A percentile compares a stretch with the other conserved stretches of the same genome.
These are phyloP conservation scores for Beauveria sp. DNA, from an alignment of 2,329 filamentous ascomycete species.

Conservation along the genomic window DNA sequence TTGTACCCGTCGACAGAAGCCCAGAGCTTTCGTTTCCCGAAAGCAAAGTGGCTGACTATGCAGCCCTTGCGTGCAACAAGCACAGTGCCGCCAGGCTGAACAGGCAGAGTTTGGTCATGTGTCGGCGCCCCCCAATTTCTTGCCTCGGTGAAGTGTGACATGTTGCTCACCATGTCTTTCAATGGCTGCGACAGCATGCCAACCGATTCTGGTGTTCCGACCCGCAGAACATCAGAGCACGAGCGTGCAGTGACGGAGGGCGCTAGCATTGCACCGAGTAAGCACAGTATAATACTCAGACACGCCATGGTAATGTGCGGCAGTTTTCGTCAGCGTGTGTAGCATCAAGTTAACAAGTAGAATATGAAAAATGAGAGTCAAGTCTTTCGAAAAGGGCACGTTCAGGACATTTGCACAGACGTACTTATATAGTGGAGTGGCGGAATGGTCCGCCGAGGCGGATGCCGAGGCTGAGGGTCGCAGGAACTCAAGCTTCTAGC, in stretches of 20 bases:
- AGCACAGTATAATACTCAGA: too few relatives aligned
- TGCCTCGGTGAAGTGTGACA: slow-evolving; percentile 16
- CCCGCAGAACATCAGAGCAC: slow-evolving; percentile 9
- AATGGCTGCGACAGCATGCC: slow-evolving; percentile 23
- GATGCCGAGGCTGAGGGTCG: too few relatives aligned
- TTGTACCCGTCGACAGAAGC: slow-evolving; percentile 19
- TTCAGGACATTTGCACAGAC: too few relatives aligned
- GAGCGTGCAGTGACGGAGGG: neutral
- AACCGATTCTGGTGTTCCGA: slow-evolving; percentile 16
- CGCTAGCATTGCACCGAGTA: neutral
- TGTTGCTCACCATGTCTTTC: slow-evolving; percentile 17
- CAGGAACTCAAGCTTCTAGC: too few relatives aligned
- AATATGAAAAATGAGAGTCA: too few relatives aligned
- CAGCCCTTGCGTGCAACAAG: slow-evolving; percentile 17
- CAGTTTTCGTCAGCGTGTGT: neutral
- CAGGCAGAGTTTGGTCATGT: slow-evolving; percentile 14
- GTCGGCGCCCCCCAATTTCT: slow-evolving; percentile 11
- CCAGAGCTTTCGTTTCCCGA: slow-evolving; percentile 20
- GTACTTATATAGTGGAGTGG: too few relatives aligned
- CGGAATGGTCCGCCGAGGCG: too few relatives aligned
- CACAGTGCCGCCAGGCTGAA: slow-evolving; percentile 19
- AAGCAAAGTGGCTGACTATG: slow-evolving; percentile 21
- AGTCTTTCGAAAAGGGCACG: too few relatives aligned
- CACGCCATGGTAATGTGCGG: neutral
- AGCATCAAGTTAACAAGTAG: neutral